Percentiles rank a stretch among this genome's conserved stretches.
These are phyloP conservation scores for Boletus rubropictus DNA, from an alignment of 768 basidiomycete species.

Conservation along the genomic window DNA sequence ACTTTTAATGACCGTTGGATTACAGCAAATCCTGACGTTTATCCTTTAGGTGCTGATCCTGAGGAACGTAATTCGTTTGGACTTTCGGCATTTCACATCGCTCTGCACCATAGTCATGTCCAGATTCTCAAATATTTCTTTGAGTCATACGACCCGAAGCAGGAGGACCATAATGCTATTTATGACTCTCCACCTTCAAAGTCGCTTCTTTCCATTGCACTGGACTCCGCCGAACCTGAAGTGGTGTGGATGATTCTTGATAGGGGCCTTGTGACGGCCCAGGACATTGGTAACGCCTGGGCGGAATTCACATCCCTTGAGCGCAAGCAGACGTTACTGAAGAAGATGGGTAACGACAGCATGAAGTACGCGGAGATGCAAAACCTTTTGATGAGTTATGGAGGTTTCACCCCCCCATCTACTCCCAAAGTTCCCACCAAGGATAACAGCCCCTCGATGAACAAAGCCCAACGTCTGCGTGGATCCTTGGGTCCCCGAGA, in stretches of 20 bases:
- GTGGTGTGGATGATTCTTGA: slow-evolving; percentile 60
- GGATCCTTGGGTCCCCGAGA: slow-evolving; percentile 4
- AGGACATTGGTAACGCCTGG: slow-evolving; percentile 52
- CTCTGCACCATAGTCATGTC: slow-evolving; percentile 48
- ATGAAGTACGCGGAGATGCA: slow-evolving; percentile 46
- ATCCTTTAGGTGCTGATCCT: slow-evolving; percentile 55
- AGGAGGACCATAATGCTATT: slow-evolving; percentile 44
- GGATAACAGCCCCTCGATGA: slow-evolving; percentile 9
- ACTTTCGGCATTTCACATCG: slow-evolving; percentile 62
- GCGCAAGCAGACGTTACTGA: slow-evolving; percentile 23
- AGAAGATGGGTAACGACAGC: slow-evolving; percentile 21
- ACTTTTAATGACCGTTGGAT: slow-evolving; percentile 20
- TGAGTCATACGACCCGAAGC: slow-evolving; percentile 50
- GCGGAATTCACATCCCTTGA: slow-evolving; percentile 38
- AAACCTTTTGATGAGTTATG: slow-evolving; percentile 47
- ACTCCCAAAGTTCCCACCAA: slow-evolving; percentile 21
- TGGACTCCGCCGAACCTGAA: slow-evolving; percentile 58
- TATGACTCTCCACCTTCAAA: slow-evolving; percentile 40
- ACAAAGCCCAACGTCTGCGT: slow-evolving; percentile 11
- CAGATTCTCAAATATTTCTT: slow-evolving; percentile 56
- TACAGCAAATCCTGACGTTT: slow-evolving; percentile 17
- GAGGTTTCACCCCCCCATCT: slow-evolving; percentile 45
- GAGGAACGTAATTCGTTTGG: slow-evolving; percentile 60
- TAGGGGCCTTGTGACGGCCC: slow-evolving; percentile 43
- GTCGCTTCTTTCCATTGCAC: slow-evolving; percentile 49